Conservation (phyloP, 2,329 filamentous ascomycete genomes). For the Aspergillus sp. region DNA sequence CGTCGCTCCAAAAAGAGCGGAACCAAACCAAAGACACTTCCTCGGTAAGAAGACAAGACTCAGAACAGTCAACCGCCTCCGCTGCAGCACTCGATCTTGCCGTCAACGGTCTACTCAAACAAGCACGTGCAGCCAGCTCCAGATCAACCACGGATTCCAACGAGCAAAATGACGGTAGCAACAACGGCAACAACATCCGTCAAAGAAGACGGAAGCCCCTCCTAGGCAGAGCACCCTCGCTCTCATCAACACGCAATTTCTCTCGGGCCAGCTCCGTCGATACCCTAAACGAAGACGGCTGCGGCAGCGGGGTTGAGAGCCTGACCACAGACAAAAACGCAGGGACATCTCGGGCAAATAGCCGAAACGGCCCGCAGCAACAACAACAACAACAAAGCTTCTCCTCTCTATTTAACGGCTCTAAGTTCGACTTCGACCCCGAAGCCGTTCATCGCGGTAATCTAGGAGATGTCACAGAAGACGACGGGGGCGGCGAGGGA, state of each 20-base stretch:
- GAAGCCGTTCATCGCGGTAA: constrained; percentile 8
- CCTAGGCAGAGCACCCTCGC: constrained; percentile 36
- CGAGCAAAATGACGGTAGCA: constrained; percentile 8
- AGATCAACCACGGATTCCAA: constrained; percentile 17
- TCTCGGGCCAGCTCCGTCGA: constrained; percentile 45
- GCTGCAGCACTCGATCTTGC: constrained; percentile 28
- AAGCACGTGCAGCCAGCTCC: constrained; percentile 28
- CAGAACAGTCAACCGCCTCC: constrained; percentile 8
- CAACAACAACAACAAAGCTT: constrained; percentile 14
- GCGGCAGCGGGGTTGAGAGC: constrained; percentile 29
- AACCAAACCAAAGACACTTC: constrained; percentile 6
- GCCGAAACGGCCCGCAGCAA: constrained; percentile 11
- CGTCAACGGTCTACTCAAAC: constrained; percentile 34
- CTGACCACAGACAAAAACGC: constrained; percentile 11
- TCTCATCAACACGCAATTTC: constrained; percentile 31
- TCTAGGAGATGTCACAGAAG: constrained; percentile 11
- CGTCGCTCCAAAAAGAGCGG: constrained; percentile 13
- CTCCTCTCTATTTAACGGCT: constrained; percentile 23
- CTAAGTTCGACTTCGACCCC: constrained; percentile 24
- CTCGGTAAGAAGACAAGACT: constrained; percentile 11
- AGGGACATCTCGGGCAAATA: constrained; percentile 15
- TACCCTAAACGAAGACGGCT: constrained; percentile 39
- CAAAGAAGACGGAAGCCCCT: constrained; percentile 28
- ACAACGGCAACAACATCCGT: constrained; percentile 8
- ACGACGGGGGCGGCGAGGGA: constrained; percentile 16